Evolutionary conservation across 208 protist species (phyloP), one percentile per base, ranked within the genome.

Genomic region (Trypanosoma grayi): DNA sequence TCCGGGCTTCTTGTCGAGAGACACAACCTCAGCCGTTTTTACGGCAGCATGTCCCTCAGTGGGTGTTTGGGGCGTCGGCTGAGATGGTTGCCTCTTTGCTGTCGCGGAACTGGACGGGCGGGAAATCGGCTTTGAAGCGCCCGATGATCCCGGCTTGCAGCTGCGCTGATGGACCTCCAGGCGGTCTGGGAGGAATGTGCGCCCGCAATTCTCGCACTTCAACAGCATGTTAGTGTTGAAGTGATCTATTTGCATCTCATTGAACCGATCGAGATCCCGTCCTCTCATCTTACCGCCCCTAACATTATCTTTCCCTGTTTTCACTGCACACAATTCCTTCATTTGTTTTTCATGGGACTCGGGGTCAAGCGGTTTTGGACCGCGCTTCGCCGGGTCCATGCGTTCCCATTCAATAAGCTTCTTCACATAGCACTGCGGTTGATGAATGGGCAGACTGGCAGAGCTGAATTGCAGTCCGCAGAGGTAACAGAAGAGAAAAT

Each of bases 351-450:
- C 87, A 52, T 91, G 84, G 20, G 66, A 75, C 53, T 82, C 73
- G 0, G 81, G 85, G 34, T 81, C 62, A 4, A 85, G 0, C 10
- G 92, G 92, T 44, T 79, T 83, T n/a, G 76, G 73, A 0, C 90
- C 87, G 20, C 90, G 87, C n/a, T 45, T 75, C n/a, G 50, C 70
- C 0, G 80, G 73, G 44, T 88, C 78, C 25, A 64, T 83, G n/a
- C 89, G 82, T 70, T 95, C 79, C 88, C 90, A 95, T 70, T 81
- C 81, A 52, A 94, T 91, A 45, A 93, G 73, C 63, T 86, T 84
- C 76, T 97, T 96, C 25, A 93, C 60, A 59, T 93, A 92, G 60
- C 93, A 97, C 77, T 96, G 87, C 22, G 85, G 87, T n/a, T 88
- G 90, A 53, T 97, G 93, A 61, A 97, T 93, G 58, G 64, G 70